Percentiles rank a stretch among this genome's conserved stretches.
Conservation (phyloP, 768 basidiomycete genomes). For the Lactarius pseudohatsudake region DNA sequence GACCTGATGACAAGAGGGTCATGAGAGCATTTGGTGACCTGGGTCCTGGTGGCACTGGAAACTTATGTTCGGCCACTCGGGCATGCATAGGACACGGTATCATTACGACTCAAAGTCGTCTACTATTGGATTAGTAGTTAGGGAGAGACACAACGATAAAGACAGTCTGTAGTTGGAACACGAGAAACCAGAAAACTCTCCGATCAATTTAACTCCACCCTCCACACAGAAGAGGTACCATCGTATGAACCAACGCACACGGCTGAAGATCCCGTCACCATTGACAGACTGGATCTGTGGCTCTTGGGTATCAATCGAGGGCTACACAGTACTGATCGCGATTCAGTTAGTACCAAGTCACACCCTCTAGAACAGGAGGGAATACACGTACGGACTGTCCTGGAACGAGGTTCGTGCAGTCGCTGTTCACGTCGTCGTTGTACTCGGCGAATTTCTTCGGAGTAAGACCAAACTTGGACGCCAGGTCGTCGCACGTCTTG, state of each 20-base stretch:
- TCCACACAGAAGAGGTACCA: not conserved
- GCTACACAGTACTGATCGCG: constrained; percentile 19
- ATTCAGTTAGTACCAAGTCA: not conserved
- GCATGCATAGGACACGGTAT: no score
- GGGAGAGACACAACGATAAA: not conserved
- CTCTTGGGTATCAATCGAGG: not conserved
- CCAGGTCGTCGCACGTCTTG: constrained; percentile 5
- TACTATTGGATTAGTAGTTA: no score
- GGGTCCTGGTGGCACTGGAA: no score
- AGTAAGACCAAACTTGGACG: constrained; percentile 1
- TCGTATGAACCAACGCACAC: not conserved
- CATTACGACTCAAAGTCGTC: no score
- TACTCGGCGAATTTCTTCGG: not conserved
- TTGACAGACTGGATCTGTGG: not conserved
- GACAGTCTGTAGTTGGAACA: not conserved
- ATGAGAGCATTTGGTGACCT: no score
- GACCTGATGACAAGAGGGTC: no score
- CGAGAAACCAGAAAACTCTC: not conserved
- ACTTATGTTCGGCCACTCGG: no score
- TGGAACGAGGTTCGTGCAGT: constrained; percentile 11
- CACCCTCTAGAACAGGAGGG: no score
- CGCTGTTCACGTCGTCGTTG: constrained; percentile 17
- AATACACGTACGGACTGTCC: constrained; percentile 15
- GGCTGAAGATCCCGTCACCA: not conserved
- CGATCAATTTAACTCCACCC: no score